Evolutionary conservation across 805 yeast genomes (phyloP).

Genomic region (Saturnispora gosingensis): DNA sequence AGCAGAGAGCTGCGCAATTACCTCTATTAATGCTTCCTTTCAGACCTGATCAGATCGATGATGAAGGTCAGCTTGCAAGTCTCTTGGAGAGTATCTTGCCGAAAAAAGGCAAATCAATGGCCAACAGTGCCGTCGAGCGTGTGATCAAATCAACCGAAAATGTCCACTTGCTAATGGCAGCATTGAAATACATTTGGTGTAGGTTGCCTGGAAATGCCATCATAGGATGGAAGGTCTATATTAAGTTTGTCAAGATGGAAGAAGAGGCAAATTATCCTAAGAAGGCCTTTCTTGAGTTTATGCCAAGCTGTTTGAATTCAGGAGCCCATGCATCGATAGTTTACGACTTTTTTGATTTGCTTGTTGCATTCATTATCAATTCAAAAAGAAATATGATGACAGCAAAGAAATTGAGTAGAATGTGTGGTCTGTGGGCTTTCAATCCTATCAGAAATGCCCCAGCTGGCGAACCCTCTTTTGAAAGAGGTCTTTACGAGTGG

Average conservation of each 20-base stretch:
- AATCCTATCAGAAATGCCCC: constrained; percentile 23
- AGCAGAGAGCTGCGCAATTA: constrained; percentile 57
- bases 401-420: constrained; percentile 69
- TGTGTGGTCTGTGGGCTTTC: constrained; percentile 89
- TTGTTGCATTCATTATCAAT: constrained; percentile 70
- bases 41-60: constrained; percentile 58
- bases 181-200: constrained; percentile 79
- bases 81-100: constrained; percentile 47
- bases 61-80: constrained; percentile 43
- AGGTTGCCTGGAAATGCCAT: constrained; percentile 71
- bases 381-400: constrained; percentile 69
- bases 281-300: constrained; percentile 65
- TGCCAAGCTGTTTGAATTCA: constrained; percentile 77
- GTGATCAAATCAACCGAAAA: constrained; percentile 42
- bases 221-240: constrained; percentile 80
- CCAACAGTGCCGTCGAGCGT: constrained; percentile 31
- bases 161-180: constrained; percentile 62
- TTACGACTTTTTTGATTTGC: constrained; percentile 74
- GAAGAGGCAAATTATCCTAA: constrained; percentile 56
- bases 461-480: constrained; percentile 39
- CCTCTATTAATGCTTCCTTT: constrained; percentile 73
- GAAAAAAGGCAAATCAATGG: constrained; percentile 35
- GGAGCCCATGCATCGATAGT: constrained; percentile 87
- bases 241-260: constrained; percentile 58
- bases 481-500: constrained; percentile 71